Evolutionary conservation across 768 basidiomycete species (phyloP).

Genomic region (Boletus speciosus): DNA sequence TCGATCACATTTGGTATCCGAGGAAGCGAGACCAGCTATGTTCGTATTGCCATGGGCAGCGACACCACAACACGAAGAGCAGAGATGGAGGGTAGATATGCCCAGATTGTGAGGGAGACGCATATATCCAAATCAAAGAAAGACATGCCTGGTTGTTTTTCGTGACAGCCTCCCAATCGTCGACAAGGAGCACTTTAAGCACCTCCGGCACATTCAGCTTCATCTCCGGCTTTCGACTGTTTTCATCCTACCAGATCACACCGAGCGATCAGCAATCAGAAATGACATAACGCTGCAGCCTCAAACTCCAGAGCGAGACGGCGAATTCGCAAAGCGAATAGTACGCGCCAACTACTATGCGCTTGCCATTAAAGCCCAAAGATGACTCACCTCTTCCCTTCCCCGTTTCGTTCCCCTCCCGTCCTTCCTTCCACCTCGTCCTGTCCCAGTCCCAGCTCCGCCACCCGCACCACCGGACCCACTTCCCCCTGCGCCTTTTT

Average conservation of each 20-base stretch:
- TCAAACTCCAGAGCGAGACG: not conserved
- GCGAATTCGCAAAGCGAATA: not conserved
- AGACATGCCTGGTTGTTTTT: slow-evolving; percentile 80
- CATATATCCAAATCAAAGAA: not conserved
- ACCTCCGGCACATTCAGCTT: slow-evolving; percentile 85
- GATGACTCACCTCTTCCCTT: slow-evolving; percentile 62
- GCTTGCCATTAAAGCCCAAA: not conserved
- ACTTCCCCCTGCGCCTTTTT: slow-evolving; percentile 19
- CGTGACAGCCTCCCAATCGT: slow-evolving; percentile 97
- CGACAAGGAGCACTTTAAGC: slow-evolving; percentile 86
- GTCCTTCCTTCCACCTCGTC: slow-evolving; percentile 49
- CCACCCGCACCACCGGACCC: slow-evolving; percentile 29
- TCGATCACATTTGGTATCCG: slow-evolving; percentile 74
- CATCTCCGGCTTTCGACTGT: slow-evolving; percentile 78
- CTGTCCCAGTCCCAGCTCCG: slow-evolving; percentile 23
- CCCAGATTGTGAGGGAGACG: not conserved
- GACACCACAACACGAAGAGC: not conserved
- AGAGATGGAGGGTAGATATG: not conserved
- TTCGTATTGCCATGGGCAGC: not conserved
- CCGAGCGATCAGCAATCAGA: not conserved
- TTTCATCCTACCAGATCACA: slow-evolving; percentile 57
- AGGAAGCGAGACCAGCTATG: slow-evolving; percentile 82
- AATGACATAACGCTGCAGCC: not conserved
- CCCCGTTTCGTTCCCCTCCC: slow-evolving; percentile 66
- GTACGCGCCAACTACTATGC: not conserved